These are phyloP conservation scores for Trichocladium uniseriatum DNA, from an alignment of 495 filamentous ascomycete genomes.

Conservation along the genomic window DNA sequence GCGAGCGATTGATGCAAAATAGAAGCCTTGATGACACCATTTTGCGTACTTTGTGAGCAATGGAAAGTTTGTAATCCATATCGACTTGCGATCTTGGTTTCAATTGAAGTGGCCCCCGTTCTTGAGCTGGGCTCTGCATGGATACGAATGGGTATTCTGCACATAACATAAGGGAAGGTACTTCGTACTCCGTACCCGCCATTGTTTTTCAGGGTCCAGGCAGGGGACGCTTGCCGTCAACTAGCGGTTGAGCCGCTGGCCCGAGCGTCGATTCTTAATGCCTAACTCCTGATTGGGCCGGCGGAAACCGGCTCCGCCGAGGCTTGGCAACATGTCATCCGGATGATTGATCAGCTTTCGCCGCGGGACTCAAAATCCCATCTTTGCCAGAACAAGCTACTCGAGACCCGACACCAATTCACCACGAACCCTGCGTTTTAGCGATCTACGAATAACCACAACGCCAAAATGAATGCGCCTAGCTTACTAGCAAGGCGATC, in stretches of 20 bases:
- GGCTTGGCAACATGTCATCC: constrained; percentile 34
- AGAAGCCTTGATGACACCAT: background rate
- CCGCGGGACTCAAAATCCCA: constrained; percentile 2
- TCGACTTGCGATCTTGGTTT: no score
- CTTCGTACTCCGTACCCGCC: no score
- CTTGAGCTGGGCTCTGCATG: no score
- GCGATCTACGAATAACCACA: background rate
- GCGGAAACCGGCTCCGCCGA: constrained; percentile 27
- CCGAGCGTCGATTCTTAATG: constrained; percentile 24
- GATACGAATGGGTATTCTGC: no score
- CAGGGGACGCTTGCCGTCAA: background rate
- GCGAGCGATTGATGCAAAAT: background rate
- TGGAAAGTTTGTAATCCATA: no score
- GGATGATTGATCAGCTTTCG: constrained; percentile 11
- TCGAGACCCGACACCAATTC: background rate
- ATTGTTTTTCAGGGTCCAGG: no score
- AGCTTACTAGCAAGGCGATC: constrained; percentile 17
- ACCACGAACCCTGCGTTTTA: background rate
- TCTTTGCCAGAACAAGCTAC: background rate
- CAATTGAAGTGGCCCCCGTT: no score
- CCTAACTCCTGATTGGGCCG: constrained; percentile 30
- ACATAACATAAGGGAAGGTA: no score
- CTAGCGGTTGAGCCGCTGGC: background rate
- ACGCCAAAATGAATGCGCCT: constrained; percentile 21
- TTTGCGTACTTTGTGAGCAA: no score